Percentiles rank a stretch among this genome's conserved stretches.
Conservation (phyloP, 208 protist species). For the Porcisia hertigi region DNA sequence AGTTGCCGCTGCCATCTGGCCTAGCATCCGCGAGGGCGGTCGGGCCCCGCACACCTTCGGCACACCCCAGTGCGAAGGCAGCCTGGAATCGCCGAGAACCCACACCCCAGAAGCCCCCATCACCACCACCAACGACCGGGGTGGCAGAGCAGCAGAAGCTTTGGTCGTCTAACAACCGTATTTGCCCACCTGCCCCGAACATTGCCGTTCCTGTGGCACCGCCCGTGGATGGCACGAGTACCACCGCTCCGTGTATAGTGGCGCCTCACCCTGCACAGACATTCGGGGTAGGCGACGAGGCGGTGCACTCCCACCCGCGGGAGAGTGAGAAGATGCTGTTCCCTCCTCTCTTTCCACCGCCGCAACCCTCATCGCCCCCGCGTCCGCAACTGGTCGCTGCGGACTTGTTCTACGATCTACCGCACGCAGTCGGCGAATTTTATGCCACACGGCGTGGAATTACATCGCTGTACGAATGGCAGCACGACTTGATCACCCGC, state of each 20-base stretch:
- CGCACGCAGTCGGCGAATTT: constrained; percentile 35
- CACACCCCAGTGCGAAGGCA: not conserved
- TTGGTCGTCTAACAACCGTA: not conserved
- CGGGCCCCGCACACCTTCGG: not conserved
- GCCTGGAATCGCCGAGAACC: not conserved
- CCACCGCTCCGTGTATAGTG: not conserved
- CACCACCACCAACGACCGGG: not conserved
- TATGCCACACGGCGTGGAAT: constrained; percentile 54
- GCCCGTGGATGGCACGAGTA: not conserved
- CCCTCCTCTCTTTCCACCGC: not conserved
- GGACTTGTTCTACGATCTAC: constrained; percentile 55
- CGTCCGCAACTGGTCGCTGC: not conserved
- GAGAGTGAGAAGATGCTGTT: not conserved
- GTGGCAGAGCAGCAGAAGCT: not conserved
- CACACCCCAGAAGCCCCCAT: not conserved
- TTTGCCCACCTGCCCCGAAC: not conserved
- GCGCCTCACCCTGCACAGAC: not conserved
- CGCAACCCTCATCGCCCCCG: not conserved
- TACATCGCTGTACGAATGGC: constrained; percentile 80
- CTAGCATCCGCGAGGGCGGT: not conserved
- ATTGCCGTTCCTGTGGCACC: not conserved
- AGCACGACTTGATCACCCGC: constrained; percentile 75
- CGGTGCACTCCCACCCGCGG: not conserved
- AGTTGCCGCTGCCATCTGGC: not conserved
- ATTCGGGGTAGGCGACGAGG: not conserved